Evolutionary conservation across 805 yeast species (phyloP).

Genomic region (Candida golubevii): DNA sequence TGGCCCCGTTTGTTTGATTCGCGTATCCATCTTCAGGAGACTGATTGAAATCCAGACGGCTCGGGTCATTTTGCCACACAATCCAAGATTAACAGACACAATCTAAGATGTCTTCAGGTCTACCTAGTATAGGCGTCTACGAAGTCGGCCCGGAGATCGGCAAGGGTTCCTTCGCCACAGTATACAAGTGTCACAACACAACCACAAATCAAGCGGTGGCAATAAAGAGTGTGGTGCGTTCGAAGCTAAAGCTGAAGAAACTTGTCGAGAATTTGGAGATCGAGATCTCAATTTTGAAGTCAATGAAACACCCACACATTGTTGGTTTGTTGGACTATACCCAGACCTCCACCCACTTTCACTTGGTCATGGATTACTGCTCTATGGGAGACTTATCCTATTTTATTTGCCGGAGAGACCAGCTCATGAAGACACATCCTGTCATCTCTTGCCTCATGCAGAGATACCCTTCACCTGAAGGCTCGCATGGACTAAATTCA

Average conservation of each 20-base stretch:
- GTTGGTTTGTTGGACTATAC: slow-evolving; percentile 82
- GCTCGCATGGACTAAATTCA: slow-evolving; percentile 74
- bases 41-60: too few species aligned
- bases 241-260: slow-evolving; percentile 79
- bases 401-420: slow-evolving; percentile 73
- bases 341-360: slow-evolving; percentile 74
- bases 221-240: slow-evolving; percentile 79
- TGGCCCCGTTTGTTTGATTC: too few species aligned
- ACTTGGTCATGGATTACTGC: slow-evolving; percentile 94
- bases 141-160: slow-evolving; percentile 83
- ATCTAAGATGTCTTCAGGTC: not conserved
- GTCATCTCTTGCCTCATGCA: slow-evolving; percentile 69
- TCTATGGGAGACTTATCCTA: slow-evolving; percentile 90
- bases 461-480: slow-evolving; percentile 78
- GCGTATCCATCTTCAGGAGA: too few species aligned
- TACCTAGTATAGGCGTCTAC: slow-evolving; percentile 38
- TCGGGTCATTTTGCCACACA: too few species aligned
- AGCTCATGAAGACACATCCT: slow-evolving; percentile 71
- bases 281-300: slow-evolving; percentile 84
- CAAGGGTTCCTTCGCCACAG: slow-evolving; percentile 93
- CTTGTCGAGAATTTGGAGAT: slow-evolving; percentile 86
- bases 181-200: slow-evolving; percentile 73
- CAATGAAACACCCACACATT: slow-evolving; percentile 88
- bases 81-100: too few species aligned
- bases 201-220: slow-evolving; percentile 66